Evolutionary conservation across 352 stramenopile genomes (phyloP), one percentile per base, ranked within the genome.

Genomic region (Phytophthora rubi): DNA sequence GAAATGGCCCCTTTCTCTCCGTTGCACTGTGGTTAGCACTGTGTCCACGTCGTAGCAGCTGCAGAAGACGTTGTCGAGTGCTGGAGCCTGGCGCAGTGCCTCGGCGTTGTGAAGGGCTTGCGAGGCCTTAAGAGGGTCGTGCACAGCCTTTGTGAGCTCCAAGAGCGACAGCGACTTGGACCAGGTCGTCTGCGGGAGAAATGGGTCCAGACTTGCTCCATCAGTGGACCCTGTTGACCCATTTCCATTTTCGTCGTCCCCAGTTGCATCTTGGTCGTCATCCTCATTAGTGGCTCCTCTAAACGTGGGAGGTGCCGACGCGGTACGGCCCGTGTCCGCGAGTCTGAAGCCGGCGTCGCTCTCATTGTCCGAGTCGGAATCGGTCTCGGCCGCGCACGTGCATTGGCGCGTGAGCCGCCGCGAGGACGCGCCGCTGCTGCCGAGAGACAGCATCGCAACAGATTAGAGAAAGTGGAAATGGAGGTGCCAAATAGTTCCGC

Each of bases 11-110:
- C 73, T 68, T 48, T 93, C 84, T 64, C 82, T 75, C 4, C 83
- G 77, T 59, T 90, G 84, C 33, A 93, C 72, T 2, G 83, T 82
- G 9, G 73, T 58, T 4, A 92, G 64, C 59, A 94, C 83, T 1
- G 82, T 94, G 33, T 92, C 84, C 9, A 82, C 73, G 49, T 92
- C 84, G 67, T 94, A 94, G 64, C 83, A 92, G 10, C 78, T 78
- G 62, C 86, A 94, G 61, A 94, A 94, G 23, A 94, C 79, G 59
- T 92, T 94, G 58, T 84, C 76, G 5, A 94, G 77, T 8, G 79
- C 61, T 35, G 80, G 65, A 21, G 86, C 79, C 32, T 87, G 80
- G n/a, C 85, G 77, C 49, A 94, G 55, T 26, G 78, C 82, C 63
- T 92, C 85, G 2, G 80, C 87, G 59, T 92, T 90, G 71, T 94